Conservation (phyloP, 2,329 filamentous ascomycete genomes). For the Calonectria pteridis region DNA sequence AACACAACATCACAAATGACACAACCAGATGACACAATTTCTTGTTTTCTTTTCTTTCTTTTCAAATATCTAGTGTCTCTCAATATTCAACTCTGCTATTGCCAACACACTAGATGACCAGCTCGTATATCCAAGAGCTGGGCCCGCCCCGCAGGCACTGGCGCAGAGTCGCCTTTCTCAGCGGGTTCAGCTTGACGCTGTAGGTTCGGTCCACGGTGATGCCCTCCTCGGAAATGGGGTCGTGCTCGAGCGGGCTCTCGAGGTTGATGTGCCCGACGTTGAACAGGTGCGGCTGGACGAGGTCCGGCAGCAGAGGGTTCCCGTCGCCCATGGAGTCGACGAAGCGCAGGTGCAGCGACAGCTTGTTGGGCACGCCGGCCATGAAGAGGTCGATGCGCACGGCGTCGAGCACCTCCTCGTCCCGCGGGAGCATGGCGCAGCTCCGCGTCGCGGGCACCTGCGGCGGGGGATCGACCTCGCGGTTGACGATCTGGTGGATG, state of each 20-base stretch:
- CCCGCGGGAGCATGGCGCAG: not conserved
- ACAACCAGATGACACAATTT: too few species aligned
- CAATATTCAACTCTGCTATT: not conserved
- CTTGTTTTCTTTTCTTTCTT: too few species aligned
- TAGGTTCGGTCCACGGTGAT: slow-evolving; percentile 15
- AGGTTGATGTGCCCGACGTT: slow-evolving; percentile 16
- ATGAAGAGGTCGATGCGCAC: slow-evolving; percentile 35
- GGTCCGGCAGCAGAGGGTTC: not conserved
- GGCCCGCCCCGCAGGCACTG: not conserved
- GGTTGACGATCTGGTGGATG: not conserved
- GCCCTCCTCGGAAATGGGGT: not conserved
- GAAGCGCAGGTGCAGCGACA: slow-evolving; percentile 37
- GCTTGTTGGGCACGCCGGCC: slow-evolving; percentile 10
- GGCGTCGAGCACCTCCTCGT: slow-evolving; percentile 30
- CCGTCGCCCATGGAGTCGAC: slow-evolving; percentile 20
- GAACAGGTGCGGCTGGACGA: slow-evolving; percentile 27
- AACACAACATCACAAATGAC: not conserved
- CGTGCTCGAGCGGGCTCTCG: not conserved
- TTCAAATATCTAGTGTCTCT: not conserved
- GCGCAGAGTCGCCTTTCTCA: not conserved
- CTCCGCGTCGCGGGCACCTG: not conserved
- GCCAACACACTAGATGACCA: not conserved
- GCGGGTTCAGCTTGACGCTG: slow-evolving; percentile 27
- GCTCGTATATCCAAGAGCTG: not conserved
- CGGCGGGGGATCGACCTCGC: not conserved